Evolutionary conservation across 176 grass and related monocot species (phyloP).

Genomic region (Oropetium thomaeum): DNA sequence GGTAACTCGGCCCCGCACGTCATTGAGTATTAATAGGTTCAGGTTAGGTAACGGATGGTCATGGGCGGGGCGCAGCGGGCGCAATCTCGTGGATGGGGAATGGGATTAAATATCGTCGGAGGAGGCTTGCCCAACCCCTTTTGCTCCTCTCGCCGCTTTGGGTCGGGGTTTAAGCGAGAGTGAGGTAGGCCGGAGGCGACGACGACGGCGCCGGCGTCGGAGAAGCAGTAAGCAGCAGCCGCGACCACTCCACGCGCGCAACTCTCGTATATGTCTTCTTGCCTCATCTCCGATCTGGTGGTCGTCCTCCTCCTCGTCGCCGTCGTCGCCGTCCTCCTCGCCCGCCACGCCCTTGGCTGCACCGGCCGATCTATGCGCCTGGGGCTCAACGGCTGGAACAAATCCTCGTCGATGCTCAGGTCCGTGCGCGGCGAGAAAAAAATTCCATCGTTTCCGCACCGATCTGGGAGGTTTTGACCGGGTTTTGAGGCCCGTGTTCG

Average conservation of each 20-base stretch:
- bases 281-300: constrained; percentile 66
- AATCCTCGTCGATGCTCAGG: constrained; percentile 87
- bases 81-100: neutral
- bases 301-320: constrained; percentile 31
- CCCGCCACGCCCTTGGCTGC: constrained; percentile 28
- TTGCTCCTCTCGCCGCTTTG: constrained; percentile 45
- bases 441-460: neutral
- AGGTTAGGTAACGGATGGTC: fast-evolving
- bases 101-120: constrained; percentile 55
- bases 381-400: constrained; percentile 47
- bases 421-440: neutral
- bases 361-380: constrained; percentile 63
- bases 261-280: constrained; percentile 78
- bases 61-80: neutral
- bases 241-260: neutral
- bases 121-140: constrained; percentile 18
- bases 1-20: fast-evolving
- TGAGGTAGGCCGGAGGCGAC: constrained; percentile 44
- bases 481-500: constrained; percentile 7
- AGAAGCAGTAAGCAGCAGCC: constrained; percentile 18
- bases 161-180: constrained; percentile 76
- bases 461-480: constrained; percentile 35
- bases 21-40: fast-evolving
- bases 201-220: constrained; percentile 36
- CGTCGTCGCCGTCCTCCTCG: constrained; percentile 45